Percentiles rank a stretch among this genome's conserved stretches.
phyloP scores from a whole-genome alignment of 1,284 basidiomycete genomes.

The Mycosarcoma maydis region DNA sequence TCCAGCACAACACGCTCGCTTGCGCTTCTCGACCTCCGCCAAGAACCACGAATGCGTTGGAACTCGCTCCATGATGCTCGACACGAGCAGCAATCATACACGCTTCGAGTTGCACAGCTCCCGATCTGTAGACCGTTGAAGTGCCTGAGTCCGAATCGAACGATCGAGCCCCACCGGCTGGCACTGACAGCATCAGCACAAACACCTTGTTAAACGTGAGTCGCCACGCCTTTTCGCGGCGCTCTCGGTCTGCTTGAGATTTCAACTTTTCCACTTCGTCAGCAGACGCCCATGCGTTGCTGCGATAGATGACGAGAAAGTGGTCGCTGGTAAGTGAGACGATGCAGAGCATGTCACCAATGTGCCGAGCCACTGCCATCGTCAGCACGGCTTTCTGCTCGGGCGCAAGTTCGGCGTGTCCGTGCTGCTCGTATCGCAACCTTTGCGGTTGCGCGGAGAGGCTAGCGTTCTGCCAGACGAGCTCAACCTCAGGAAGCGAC shows the following conservation, averaged over 20 bases:
- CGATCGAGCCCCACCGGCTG: constrained; percentile 15
- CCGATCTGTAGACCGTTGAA: neutral
- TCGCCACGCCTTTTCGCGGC: constrained; percentile 7
- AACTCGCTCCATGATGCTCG: neutral
- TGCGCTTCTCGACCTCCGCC: constrained; percentile 28
- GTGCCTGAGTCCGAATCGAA: constrained; percentile 4
- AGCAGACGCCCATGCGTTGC: constrained; percentile 9
- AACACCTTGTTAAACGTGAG: constrained; percentile 44
- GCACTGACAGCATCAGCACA: constrained; percentile 22
- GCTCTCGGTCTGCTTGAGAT: too few species aligned
- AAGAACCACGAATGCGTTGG: constrained; percentile 20
- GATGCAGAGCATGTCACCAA: constrained; percentile 52
- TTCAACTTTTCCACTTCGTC: constrained; percentile 1
- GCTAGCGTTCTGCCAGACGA: constrained; percentile 33
- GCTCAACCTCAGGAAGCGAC: constrained; percentile 38
- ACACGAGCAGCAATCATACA: neutral
- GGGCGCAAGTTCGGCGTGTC: constrained; percentile 13
- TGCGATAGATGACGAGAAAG: constrained; percentile 45
- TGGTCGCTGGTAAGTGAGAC: constrained; percentile 48
- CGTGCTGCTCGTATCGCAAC: constrained; percentile 16
- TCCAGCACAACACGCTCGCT: constrained; percentile 30
- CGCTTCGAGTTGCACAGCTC: constrained; percentile 14
- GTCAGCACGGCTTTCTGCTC: constrained; percentile 24
- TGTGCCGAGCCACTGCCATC: constrained; percentile 18
- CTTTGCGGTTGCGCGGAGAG: constrained; percentile 32